Percentiles rank a stretch among this genome's conserved stretches.
These are phyloP conservation scores for Penicillium antarcticum DNA, from an alignment of 495 filamentous ascomycete species.

Conservation along the genomic window DNA sequence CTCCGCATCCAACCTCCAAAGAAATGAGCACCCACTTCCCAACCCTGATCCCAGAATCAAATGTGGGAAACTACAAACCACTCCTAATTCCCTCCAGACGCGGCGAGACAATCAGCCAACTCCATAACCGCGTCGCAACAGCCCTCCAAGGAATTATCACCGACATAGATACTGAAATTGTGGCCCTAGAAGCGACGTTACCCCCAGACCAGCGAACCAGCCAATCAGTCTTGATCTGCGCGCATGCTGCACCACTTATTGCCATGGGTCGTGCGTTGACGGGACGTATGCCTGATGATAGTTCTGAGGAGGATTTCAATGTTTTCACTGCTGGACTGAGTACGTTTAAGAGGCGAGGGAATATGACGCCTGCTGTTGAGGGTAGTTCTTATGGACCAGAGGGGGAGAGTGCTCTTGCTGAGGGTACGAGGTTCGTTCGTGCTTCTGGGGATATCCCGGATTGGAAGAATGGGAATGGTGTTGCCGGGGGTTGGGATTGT, in stretches of 20 bases:
- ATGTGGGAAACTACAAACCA: constrained; percentile 44
- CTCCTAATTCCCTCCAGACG: constrained; percentile 59
- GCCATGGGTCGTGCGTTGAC: constrained; percentile 79
- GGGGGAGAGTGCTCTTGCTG: constrained; percentile 25
- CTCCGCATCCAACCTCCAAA: constrained; percentile 60
- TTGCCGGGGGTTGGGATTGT: constrained; percentile 79
- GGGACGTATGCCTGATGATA: constrained; percentile 66
- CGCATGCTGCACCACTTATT: constrained; percentile 89
- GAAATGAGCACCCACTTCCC: constrained; percentile 65
- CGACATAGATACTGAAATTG: constrained; percentile 59
- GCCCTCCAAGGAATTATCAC: constrained; percentile 67
- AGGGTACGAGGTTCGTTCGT: constrained; percentile 24
- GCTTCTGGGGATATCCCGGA: constrained; percentile 32
- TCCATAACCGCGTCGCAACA: constrained; percentile 77
- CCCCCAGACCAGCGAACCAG: constrained; percentile 23
- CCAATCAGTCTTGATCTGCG: constrained; percentile 73
- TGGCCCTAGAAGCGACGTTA: constrained; percentile 23
- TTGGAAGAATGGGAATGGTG: constrained; percentile 65
- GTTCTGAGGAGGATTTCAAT: constrained; percentile 70
- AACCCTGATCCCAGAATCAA: constrained; percentile 44
- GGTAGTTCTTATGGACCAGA: constrained; percentile 23
- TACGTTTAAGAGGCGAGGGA: constrained; percentile 47
- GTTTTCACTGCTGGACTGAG: constrained; percentile 84
- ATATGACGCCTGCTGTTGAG: not conserved
- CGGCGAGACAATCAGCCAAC: constrained; percentile 72